Base-by-base conservation (phyloP, 352 stramenopile species). In the Phytophthora kernoviae region DNA sequence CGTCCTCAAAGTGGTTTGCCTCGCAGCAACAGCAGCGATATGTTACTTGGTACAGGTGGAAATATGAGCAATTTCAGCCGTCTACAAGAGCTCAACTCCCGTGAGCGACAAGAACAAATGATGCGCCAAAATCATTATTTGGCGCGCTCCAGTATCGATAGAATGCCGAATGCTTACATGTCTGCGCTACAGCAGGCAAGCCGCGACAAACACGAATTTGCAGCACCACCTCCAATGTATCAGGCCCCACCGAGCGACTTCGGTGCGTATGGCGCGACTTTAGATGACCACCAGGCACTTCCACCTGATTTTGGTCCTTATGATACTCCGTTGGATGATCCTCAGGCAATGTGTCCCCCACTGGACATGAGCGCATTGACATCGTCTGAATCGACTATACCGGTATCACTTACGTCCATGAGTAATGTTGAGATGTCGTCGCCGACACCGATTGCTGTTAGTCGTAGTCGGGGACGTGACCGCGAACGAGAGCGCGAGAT, bases 361-460 rank as follows among this genome's bases (percentile, higher is more conserved):
- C 52, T 79, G n/a, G 70, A 74, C 9, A 60, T 77, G 58, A 74
- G 57, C 17, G 70, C 70, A 12, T 63, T 79, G 17, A 62, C 54
- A 37, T 61, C 43, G 9, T 63, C 62, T 10, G 54, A 40, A 15
- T 72, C 62, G 27, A 48, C 54, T 15, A 59, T 74, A 22, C 56
- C 53, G 17, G 65, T 68, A 20, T 54, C 62, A 9, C 39, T 71
- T 5, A 55, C 64, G n/a, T 53, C 50, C 34, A 58, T 47, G 40
- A 63, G 54, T 30, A 49, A 30, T 20, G 18, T 30, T 12, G 33
- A 46, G 22, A 40, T 57, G 54, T 21, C 37, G 24, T 7, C 24
- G 6, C 24, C 24, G 6, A 7, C 24, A 30, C 24, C 24, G 27
- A 47, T 41, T 21, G 49, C 34, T 58, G 47, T 45, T 17, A 51